phyloP scores from a whole-genome alignment of 345 rosid species.

The Mangifera indica region DNA sequence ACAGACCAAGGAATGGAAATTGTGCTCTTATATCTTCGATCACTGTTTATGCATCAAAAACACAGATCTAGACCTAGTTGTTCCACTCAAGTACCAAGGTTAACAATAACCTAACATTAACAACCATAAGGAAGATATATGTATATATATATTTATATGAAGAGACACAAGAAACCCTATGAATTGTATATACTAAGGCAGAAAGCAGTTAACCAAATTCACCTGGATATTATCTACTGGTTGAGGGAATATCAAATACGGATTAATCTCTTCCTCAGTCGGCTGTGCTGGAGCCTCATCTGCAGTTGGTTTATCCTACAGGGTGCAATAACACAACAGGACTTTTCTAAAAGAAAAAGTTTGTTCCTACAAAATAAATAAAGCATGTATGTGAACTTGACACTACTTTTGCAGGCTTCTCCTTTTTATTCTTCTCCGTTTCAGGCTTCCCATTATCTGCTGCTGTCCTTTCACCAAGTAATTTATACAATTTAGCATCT shows the following conservation, averaged over 20 bases:
- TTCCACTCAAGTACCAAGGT: too few species aligned
- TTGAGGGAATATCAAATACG: slow-evolving; percentile 73
- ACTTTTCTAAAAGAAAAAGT: not conserved
- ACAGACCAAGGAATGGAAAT: too few species aligned
- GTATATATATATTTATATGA: not conserved
- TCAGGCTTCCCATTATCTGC: slow-evolving; percentile 88
- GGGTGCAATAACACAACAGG: slow-evolving; percentile 12
- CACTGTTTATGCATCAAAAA: too few species aligned
- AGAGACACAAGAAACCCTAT: slow-evolving; percentile 4
- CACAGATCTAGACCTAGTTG: too few species aligned
- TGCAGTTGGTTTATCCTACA: slow-evolving; percentile 55
- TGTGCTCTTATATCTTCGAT: too few species aligned
- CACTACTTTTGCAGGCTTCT: slow-evolving; percentile 82
- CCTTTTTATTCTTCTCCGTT: slow-evolving; percentile 82
- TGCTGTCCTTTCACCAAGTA: slow-evolving; percentile 90
- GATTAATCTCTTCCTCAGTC: slow-evolving; percentile 87
- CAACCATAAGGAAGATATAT: not conserved
- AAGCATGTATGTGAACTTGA: slow-evolving; percentile 32
- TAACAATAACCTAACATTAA: not conserved
- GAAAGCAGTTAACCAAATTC: slow-evolving; percentile 1
- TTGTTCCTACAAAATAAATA: not conserved
- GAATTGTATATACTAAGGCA: not conserved
- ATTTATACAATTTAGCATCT: slow-evolving; percentile 66
- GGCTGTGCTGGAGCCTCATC: slow-evolving; percentile 54
- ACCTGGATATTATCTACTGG: slow-evolving; percentile 92